Evolutionary conservation across 306 rosid species (phyloP).

Genomic region (Lathyrus oleraceus): DNA sequence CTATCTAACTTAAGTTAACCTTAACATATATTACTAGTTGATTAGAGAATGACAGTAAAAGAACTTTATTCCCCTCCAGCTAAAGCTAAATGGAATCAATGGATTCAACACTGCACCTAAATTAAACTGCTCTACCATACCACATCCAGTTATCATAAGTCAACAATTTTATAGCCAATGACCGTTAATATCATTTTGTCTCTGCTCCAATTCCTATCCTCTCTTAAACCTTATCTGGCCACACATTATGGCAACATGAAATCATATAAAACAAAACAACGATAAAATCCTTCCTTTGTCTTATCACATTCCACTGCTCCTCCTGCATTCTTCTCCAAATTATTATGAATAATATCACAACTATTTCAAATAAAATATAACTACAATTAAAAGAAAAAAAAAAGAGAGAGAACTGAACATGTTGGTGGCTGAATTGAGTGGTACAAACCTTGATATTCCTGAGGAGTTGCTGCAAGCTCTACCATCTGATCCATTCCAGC

Average conservation of each 20-base stretch:
- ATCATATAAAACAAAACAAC: not conserved
- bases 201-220: slow-evolving; percentile 37
- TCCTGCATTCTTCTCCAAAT: not conserved
- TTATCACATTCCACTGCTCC: slow-evolving; percentile 8
- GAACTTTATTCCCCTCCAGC: not conserved
- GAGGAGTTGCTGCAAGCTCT: slow-evolving; percentile 60
- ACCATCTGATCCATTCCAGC: slow-evolving; percentile 91
- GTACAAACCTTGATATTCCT: slow-evolving; percentile 59
- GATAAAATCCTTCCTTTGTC: not conserved
- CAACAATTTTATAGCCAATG: not conserved
- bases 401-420: not conserved
- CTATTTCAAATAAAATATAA: not conserved
- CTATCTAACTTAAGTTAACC: too few relatives aligned
- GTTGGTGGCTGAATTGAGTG: slow-evolving; percentile 61
- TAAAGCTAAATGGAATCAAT: not conserved
- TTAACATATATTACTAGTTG: too few relatives aligned
- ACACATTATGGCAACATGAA: slow-evolving; percentile 24
- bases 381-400: not conserved
- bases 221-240: slow-evolving; percentile 30
- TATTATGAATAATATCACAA: not conserved
- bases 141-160: not conserved
- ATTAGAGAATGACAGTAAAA: too few relatives aligned
- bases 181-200: slow-evolving; percentile 14
- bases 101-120: not conserved
- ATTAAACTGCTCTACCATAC: not conserved